Evolutionary conservation across 108 stramenopile species (phyloP).

Genomic region (Nitzschia palea): DNA sequence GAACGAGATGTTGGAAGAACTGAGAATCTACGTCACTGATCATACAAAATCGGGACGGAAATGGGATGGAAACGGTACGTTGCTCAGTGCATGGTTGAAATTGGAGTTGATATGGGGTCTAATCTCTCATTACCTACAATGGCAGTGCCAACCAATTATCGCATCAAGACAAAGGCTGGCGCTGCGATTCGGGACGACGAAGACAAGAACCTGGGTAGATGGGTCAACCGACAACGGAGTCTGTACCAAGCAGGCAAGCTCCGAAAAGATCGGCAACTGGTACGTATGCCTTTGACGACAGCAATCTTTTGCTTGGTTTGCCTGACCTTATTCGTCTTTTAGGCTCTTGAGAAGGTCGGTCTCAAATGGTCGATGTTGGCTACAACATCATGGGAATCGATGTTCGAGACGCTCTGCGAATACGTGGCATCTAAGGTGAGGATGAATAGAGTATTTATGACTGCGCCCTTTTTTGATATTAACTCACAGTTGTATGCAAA

Average conservation of each 20-base stretch:
- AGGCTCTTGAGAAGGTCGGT: slow-evolving; percentile 70
- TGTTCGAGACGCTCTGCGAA: slow-evolving; percentile 74
- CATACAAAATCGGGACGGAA: slow-evolving; percentile 50
- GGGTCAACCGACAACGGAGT: slow-evolving; percentile 88
- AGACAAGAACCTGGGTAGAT: slow-evolving; percentile 81
- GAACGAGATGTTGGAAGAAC: slow-evolving; percentile 84
- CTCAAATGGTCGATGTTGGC: slow-evolving; percentile 87
- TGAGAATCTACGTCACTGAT: slow-evolving; percentile 73
- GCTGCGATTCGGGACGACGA: slow-evolving; percentile 43
- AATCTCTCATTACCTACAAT: slow-evolving; percentile 10
- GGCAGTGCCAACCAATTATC: slow-evolving; percentile 84
- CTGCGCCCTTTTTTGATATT: background rate
- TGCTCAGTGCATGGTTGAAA: background rate
- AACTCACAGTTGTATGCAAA: background rate
- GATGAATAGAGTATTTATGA: too few species aligned
- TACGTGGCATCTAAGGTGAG: slow-evolving; percentile 51
- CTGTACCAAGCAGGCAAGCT: slow-evolving; percentile 82
- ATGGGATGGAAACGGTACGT: slow-evolving; percentile 55
- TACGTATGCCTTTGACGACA: background rate
- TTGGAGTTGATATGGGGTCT: background rate
- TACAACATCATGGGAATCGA: slow-evolving; percentile 80
- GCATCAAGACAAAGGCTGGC: slow-evolving; percentile 54
- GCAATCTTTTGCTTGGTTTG: background rate
- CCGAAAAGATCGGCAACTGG: slow-evolving; percentile 70
- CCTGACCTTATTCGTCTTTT: background rate